These are phyloP conservation scores for Haberlea rhodopensis DNA, from an alignment of 257 asterid species.

Conservation along the genomic window DNA sequence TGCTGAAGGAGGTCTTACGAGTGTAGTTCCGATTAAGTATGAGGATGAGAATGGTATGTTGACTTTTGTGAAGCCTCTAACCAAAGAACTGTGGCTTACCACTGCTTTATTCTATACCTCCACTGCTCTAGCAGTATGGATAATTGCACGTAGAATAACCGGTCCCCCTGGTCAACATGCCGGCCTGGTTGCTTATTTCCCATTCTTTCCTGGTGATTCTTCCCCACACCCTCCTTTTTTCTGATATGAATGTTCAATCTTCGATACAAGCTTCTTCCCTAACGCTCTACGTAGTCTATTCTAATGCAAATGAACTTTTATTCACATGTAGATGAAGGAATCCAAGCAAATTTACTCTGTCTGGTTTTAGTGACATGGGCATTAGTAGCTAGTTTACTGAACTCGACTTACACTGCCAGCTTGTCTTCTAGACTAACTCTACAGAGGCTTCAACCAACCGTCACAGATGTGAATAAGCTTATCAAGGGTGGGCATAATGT, in stretches of 20 bases:
- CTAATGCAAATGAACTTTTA: neutral
- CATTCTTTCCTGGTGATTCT: slow-evolving; percentile 35
- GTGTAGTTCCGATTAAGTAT: slow-evolving; percentile 31
- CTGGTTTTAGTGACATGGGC: slow-evolving; percentile 45
- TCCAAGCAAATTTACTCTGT: slow-evolving; percentile 36
- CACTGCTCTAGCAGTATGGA: slow-evolving; percentile 35
- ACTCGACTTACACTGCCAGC: slow-evolving; percentile 55
- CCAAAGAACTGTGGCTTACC: slow-evolving; percentile 35
- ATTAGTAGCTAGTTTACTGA: slow-evolving; percentile 43
- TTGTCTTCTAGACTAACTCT: slow-evolving; percentile 47
- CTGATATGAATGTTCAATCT: slow-evolving; percentile 21
- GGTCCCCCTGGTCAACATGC: slow-evolving; percentile 33
- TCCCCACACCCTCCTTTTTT: neutral
- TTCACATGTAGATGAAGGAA: slow-evolving; percentile 39
- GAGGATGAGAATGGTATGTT: slow-evolving; percentile 25
- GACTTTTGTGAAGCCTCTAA: slow-evolving; percentile 37
- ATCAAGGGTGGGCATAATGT: slow-evolving; percentile 33
- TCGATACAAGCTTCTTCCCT: neutral
- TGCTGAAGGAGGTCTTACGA: slow-evolving; percentile 42
- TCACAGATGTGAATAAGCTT: slow-evolving; percentile 35
- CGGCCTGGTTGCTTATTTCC: slow-evolving; percentile 39
- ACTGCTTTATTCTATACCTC: slow-evolving; percentile 26
- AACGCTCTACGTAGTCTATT: neutral
- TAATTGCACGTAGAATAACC: slow-evolving; percentile 27
- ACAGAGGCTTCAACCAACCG: slow-evolving; percentile 35